Percentiles rank a stretch among this genome's conserved stretches.
These are phyloP conservation scores for Chaetomium cochliodes DNA, from an alignment of 495 filamentous ascomycete species.

Conservation along the genomic window DNA sequence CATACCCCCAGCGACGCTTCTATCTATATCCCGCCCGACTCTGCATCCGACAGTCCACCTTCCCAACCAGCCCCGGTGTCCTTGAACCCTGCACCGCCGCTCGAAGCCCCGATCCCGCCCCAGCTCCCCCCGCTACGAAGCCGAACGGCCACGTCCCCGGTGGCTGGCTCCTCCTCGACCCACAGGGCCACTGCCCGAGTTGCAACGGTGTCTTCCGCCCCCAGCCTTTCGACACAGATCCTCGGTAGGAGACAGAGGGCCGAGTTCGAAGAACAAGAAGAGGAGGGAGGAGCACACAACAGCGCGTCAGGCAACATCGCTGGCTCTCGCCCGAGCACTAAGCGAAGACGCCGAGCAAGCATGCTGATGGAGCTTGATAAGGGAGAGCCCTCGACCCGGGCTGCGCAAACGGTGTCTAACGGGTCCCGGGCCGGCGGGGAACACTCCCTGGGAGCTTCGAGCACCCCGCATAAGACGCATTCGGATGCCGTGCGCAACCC, in stretches of 20 bases:
- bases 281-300: conserved; percentile 22
- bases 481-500: conserved; percentile 42
- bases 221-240: conserved; percentile 19
- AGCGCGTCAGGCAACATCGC: conserved; percentile 2
- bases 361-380: conserved; percentile 39
- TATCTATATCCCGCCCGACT: conserved; percentile 25
- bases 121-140: conserved; percentile 24
- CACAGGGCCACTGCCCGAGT: conserved; percentile 16
- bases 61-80: conserved; percentile 39
- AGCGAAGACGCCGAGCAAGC: conserved; percentile 30
- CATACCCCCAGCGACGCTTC: conserved; percentile 32
- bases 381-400: conserved; percentile 39
- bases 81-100: conserved; percentile 41
- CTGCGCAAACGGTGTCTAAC: conserved; percentile 39
- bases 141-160: conserved; percentile 20
- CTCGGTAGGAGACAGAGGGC: conserved; percentile 33
- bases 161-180: not conserved
- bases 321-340: conserved; percentile 19
- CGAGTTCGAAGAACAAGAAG: conserved; percentile 22
- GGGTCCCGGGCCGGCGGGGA: conserved; percentile 35
- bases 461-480: conserved; percentile 40
- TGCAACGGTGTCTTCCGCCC: conserved; percentile 6
- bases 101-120: conserved; percentile 20
- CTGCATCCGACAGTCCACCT: conserved; percentile 47
- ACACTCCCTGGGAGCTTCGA: conserved; percentile 34